phyloP scores from a whole-genome alignment of 805 yeast species.

The Komagataella phaffii region DNA sequence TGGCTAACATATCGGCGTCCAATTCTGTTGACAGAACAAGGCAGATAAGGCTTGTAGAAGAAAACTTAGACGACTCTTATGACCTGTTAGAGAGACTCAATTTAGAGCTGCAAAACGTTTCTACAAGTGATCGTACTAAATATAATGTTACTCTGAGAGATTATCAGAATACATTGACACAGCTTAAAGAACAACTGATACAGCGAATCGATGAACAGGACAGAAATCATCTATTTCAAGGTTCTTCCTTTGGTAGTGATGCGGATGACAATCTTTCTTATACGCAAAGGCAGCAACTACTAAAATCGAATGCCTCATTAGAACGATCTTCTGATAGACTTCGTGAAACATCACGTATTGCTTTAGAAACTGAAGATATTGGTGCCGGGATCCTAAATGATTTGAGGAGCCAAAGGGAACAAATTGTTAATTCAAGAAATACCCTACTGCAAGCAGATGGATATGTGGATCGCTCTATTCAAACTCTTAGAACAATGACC shows the following conservation, averaged over 20 bases:
- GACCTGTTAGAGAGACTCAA: conserved; percentile 80
- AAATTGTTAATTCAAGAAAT: conserved; percentile 72
- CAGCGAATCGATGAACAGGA: conserved; percentile 57
- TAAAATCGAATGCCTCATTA: conserved; percentile 65
- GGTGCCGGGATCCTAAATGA: conserved; percentile 88
- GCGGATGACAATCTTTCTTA: conserved; percentile 20
- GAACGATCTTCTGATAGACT: conserved; percentile 76
- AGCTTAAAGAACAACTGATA: conserved; percentile 40
- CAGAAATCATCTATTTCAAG: conserved; percentile 61
- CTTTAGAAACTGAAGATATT: conserved; percentile 81
- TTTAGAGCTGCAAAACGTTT: conserved; percentile 72
- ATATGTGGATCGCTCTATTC: conserved; percentile 79
- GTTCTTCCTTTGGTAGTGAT: conserved; percentile 20
- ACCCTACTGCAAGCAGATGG: conserved; percentile 84
- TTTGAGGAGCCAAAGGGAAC: conserved; percentile 87
- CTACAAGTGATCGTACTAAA: conserved; percentile 58
- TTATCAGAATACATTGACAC: conserved; percentile 45
- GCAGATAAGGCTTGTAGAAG: conserved; percentile 47
- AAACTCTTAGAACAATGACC: conserved; percentile 83
- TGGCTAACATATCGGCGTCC: conserved; percentile 35
- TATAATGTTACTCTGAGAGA: conserved; percentile 69
- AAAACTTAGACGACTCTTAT: conserved; percentile 64
- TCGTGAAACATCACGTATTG: conserved; percentile 78
- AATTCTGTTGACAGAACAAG: conserved; percentile 34
- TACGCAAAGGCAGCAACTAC: conserved; percentile 67